Evolutionary conservation across 257 asterid species (phyloP), one percentile per base, ranked within the genome.

Genomic region (Datura wrightii): DNA sequence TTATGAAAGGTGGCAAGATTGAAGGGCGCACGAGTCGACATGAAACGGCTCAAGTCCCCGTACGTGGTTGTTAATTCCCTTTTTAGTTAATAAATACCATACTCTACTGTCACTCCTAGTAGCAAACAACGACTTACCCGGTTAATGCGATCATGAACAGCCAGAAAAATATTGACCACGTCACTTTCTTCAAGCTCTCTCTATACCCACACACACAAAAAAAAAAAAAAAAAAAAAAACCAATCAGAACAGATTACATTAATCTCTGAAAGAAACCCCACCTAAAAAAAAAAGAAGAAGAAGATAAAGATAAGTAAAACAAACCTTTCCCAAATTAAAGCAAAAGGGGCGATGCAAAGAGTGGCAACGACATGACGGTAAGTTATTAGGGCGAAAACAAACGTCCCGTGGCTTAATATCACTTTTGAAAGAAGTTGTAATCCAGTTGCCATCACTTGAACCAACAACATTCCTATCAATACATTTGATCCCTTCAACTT

Each of bases 371-470:
- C 15, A 37, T 88, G 85, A 0, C 97, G 98, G 80, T 94, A 94
- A 5, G 90, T 83, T 62, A 91, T 58, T 59, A 88, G 92, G 8
- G 95, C 94, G 8, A 91, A 91, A 39, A 92, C 65, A 24, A 92
- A 94, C 10, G 90, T 86, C 4, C 97, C 93, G 14, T 86, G 85
- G 3, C 78, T 83, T 4, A 94, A 74, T 44, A 92, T 89, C 11
- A 94, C 83, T 79, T 90, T 91, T 0, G 97, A 92, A 2, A 94
- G 92, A 50, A 94, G 90, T 67, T 91, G 98, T 82, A 92, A 54
- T 3, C 93, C 97, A 2, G 93, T 60, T n/a, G 87, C 74, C 2
- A 92, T 91, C 1, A 66, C 76, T 89, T 94, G 98, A 31, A 92
- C 95, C 66, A 52, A 0, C 2, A 92, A 70, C 97, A 92, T 92